Percentiles rank a stretch among this genome's conserved stretches.
Evolutionary conservation across 768 basidiomycete genomes (phyloP).

Genomic region (Sarcomyxa edulis): DNA sequence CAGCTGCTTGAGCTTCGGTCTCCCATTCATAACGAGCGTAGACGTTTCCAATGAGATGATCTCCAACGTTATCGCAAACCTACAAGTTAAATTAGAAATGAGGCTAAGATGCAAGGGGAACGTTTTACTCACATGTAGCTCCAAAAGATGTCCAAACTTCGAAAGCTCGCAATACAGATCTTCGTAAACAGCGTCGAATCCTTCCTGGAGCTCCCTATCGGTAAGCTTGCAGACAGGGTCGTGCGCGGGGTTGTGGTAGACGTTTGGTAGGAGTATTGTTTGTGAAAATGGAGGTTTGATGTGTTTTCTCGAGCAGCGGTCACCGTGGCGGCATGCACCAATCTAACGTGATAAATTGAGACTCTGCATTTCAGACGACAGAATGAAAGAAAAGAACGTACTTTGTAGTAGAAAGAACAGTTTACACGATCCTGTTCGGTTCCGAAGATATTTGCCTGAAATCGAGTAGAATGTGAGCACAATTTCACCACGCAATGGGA

Average conservation of each 20-base stretch:
- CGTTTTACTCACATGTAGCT: constrained; percentile 73
- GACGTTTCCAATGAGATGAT: constrained; percentile 95
- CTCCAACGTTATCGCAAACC: constrained; percentile 99
- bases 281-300: constrained; percentile 97
- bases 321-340: constrained; percentile 97
- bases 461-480: constrained; percentile 6
- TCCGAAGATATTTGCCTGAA: constrained; percentile 90
- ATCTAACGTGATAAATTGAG: constrained; percentile 49
- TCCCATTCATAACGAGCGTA: constrained; percentile 99
- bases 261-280: constrained; percentile 93
- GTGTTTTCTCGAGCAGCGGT: constrained; percentile 97
- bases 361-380: constrained; percentile 6
- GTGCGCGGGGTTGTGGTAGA: constrained; percentile 97
- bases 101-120: constrained; percentile 2
- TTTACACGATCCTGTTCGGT: constrained; percentile 96
- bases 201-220: constrained; percentile 85
- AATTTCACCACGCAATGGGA: not conserved
- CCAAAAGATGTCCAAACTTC: constrained; percentile 93
- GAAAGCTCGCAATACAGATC: constrained; percentile 92
- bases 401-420: constrained; percentile 98
- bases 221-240: constrained; percentile 85
- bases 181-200: constrained; percentile 91
- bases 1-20: constrained; percentile 91
- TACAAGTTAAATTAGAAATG: constrained; percentile 17
- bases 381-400: constrained; percentile 24